Percentiles rank a stretch among this genome's conserved stretches.
Conservation (phyloP, 1,284 basidiomycete species). For the Neonothopanus nambi region DNA sequence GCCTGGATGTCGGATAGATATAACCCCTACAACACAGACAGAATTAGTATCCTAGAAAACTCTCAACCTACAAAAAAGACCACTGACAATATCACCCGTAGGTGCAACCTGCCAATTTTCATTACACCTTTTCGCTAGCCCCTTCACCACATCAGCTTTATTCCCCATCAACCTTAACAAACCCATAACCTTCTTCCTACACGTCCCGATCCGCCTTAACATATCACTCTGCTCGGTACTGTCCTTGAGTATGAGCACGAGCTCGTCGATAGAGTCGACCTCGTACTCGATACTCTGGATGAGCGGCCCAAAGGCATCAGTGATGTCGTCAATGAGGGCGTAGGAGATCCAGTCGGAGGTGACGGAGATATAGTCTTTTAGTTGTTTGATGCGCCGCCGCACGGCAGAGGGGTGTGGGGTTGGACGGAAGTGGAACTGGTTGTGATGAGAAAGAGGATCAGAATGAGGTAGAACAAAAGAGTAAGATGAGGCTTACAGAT, state of each 20-base stretch:
- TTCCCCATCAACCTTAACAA: constrained; percentile 95
- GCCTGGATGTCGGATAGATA: constrained; percentile 92
- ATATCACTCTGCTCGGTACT: constrained; percentile 65
- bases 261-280: constrained; percentile 98
- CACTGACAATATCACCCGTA: constrained; percentile 90
- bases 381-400: constrained; percentile 96
- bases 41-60: not conserved
- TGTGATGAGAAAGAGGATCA: not conserved
- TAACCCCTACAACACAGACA: constrained; percentile 61
- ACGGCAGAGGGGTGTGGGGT: constrained; percentile 99
- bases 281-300: constrained; percentile 99
- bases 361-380: constrained; percentile 98
- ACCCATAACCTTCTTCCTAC: constrained; percentile 99
- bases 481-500: constrained; percentile 57
- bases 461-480: not conserved
- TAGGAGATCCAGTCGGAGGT: constrained; percentile 99
- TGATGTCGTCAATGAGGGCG: constrained; percentile 99
- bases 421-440: constrained; percentile 93
- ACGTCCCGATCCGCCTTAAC: constrained; percentile 88
- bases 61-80: constrained; percentile 5
- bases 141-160: constrained; percentile 99
- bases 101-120: constrained; percentile 99
- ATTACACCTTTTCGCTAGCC: constrained; percentile 96
- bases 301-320: constrained; percentile 97
- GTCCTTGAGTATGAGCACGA: constrained; percentile 90